phyloP scores from a whole-genome alignment of 805 yeast genomes.

The Barnettozyma sucrosica region DNA sequence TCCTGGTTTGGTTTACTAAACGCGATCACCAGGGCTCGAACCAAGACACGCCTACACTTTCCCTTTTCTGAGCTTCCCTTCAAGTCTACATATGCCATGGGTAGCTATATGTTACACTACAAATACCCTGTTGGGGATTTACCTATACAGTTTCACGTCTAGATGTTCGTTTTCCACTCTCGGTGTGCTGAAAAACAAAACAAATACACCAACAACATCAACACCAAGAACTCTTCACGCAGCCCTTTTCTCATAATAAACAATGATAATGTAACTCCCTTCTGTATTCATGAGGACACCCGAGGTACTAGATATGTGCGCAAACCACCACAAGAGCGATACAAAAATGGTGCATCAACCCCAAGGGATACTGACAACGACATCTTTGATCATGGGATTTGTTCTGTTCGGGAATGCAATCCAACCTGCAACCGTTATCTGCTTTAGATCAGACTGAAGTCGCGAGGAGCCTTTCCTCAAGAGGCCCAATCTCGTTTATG shows the following conservation, averaged over 20 bases:
- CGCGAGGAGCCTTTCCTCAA: not conserved
- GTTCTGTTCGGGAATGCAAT: constrained; percentile 7
- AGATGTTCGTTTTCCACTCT: too few relatives aligned
- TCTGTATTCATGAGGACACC: too few relatives aligned
- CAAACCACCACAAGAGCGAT: constrained; percentile 9
- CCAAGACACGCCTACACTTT: not conserved
- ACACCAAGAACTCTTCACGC: too few relatives aligned
- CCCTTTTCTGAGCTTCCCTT: too few relatives aligned
- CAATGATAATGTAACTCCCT: too few relatives aligned
- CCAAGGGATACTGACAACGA: not conserved
- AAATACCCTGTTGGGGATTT: too few relatives aligned
- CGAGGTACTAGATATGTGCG: constrained; percentile 1
- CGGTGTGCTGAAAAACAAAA: too few relatives aligned
- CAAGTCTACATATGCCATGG: too few relatives aligned
- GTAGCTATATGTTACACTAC: too few relatives aligned
- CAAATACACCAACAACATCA: too few relatives aligned
- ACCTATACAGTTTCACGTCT: too few relatives aligned
- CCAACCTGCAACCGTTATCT: constrained; percentile 22
- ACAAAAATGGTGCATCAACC: not conserved
- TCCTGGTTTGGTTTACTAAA: not conserved
- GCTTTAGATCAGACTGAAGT: not conserved
- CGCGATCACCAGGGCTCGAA: not conserved
- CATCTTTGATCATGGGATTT: not conserved
- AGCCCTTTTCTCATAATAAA: too few relatives aligned
- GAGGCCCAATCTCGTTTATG: not conserved